These are phyloP conservation scores for Thecamonas trahens DNA, from an alignment of 78 protist species.

Conservation along the genomic window DNA sequence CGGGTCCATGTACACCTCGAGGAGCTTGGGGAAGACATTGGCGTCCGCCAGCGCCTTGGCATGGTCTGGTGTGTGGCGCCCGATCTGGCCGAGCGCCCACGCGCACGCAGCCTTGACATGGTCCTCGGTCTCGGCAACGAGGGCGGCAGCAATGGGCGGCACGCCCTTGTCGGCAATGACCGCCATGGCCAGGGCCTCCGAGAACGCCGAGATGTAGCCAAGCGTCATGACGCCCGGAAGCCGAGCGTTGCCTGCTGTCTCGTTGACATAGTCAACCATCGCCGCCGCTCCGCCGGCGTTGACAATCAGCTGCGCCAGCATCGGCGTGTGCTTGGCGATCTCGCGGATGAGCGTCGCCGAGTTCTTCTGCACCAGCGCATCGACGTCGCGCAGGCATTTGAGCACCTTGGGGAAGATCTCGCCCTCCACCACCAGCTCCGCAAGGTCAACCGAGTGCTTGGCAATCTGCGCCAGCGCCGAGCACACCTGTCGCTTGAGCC, in stretches of 20 bases:
- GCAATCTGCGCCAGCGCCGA: slow-evolving; percentile 73
- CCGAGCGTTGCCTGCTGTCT: slow-evolving; percentile 38
- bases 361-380: slow-evolving; percentile 70
- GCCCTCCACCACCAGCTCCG: slow-evolving; percentile 83
- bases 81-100: slow-evolving; percentile 81
- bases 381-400: slow-evolving; percentile 72
- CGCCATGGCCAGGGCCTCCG: slow-evolving; percentile 71
- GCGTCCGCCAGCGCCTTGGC: slow-evolving; percentile 73
- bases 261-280: slow-evolving; percentile 76
- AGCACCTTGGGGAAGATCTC: slow-evolving; percentile 80
- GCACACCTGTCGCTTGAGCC: slow-evolving; percentile 81
- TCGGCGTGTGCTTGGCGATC: slow-evolving; percentile 83
- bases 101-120: slow-evolving; percentile 67
- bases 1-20: slow-evolving; percentile 32
- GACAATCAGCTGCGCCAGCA: slow-evolving; percentile 73
- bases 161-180: slow-evolving; percentile 62
- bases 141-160: slow-evolving; percentile 57
- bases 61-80: slow-evolving; percentile 85
- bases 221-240: slow-evolving; percentile 88
- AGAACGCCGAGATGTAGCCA: slow-evolving; percentile 85
- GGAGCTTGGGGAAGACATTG: slow-evolving; percentile 57
- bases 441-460: slow-evolving; percentile 85
- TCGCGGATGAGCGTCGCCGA: slow-evolving; percentile 82
- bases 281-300: slow-evolving; percentile 82
- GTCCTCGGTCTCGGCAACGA: slow-evolving; percentile 67